Evolutionary conservation across 345 rosid species (phyloP).

Genomic region (Zanthoxylum bungeanum): DNA sequence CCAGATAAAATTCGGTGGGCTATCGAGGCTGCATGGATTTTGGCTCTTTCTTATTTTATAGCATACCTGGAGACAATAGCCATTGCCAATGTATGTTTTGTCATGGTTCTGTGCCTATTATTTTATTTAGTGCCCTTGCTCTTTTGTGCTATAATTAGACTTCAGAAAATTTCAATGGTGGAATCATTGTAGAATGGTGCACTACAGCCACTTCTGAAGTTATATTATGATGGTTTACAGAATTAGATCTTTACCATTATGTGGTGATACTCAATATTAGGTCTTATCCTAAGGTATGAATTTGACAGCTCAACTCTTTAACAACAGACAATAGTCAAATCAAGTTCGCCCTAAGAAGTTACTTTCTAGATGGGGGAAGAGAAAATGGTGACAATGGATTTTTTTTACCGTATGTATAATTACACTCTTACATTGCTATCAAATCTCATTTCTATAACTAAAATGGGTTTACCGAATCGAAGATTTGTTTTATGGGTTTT

Average conservation of each 20-base stretch:
- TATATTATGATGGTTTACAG: neutral
- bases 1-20: slow-evolving; percentile 66
- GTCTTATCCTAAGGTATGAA: neutral
- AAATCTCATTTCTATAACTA: neutral
- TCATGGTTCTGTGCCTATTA: slow-evolving; percentile 7
- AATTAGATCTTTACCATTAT: neutral
- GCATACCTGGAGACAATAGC: slow-evolving; percentile 96
- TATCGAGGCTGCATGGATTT: slow-evolving; percentile 79
- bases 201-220: too few species aligned
- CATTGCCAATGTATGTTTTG: slow-evolving; percentile 72
- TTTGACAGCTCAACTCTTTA: neutral
- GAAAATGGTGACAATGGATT: neutral
- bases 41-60: slow-evolving; percentile 88
- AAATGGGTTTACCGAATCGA: neutral
- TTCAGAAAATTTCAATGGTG: neutral
- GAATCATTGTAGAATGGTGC: neutral
- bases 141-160: neutral
- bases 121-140: neutral
- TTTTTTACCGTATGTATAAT: neutral
- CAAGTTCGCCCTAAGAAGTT: slow-evolving; percentile 2
- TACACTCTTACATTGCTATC: neutral
- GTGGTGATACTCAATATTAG: neutral
- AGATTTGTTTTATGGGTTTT: neutral
- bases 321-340: neutral
- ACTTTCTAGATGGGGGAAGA: neutral